Base-by-base conservation (phyloP, 768 basidiomycete genomes). In the Cystofilobasidium bisporidii region DNA sequence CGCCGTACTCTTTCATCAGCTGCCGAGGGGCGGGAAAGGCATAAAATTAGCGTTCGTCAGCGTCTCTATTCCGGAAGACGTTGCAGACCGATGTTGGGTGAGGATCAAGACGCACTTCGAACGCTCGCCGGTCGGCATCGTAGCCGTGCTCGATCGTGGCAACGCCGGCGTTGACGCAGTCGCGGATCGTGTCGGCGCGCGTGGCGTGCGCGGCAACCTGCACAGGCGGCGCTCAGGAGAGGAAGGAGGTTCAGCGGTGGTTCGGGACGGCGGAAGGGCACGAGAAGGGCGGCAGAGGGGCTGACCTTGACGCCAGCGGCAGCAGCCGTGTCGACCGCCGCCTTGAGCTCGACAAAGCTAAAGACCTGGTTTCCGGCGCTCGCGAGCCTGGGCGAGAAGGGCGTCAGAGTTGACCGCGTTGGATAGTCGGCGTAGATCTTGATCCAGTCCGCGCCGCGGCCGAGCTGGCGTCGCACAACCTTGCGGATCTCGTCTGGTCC, bases 401-500 rank as follows among this genome's bases (percentile, higher is more conserved):
- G 77, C 9, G 72, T 64, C 71, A 82, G 76, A 26, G 81, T 79
- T 1, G 83, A 79, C 56, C 84, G 80, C 38, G 80, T 72, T 4
- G 81, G 79, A 73, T 86, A 85, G 73, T 86, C 85, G 83, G 69
- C 22, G 26, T 65, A 64, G n/a, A 83, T 82, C 81, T 86, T 86
- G 71, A 87, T 84, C 83, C 82, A 85, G 75, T 86, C 86, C 5
- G 85, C 82, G 10, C 84, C 84, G 17, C 83, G 81, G 36, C 85
- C 85, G 64, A 86, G 80, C 70, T 86, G 86, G 67, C 79, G 80
- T 32, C 85, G 78, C 8, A 85, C 83, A 17, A 81, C 84, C 67
- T 79, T 80, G 47, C 81, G 73, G 71, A 85, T 84, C 40, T 79
- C 83, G 38, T 81, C 81, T 28, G 80, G 75, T 0, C 85, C 86